Base-by-base conservation (phyloP, 2,329 filamentous ascomycete genomes). In the Basipetospora chlamydospora region DNA sequence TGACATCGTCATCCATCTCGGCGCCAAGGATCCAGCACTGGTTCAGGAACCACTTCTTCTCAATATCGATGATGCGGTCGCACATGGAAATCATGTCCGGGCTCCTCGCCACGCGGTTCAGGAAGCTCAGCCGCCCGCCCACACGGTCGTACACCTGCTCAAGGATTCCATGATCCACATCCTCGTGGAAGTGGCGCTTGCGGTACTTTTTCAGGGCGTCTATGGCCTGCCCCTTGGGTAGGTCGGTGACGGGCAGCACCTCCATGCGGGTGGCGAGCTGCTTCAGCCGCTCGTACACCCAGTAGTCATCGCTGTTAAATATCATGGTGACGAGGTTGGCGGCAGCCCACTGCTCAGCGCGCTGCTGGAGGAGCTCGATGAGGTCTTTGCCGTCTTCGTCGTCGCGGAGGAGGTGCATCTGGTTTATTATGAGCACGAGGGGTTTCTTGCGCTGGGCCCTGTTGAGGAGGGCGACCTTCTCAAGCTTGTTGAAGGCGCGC, bases 231-330 rank as follows among this genome's bases (percentile, higher is more conserved):
- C 63, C 55, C 53, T 87, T 94, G 35, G 80, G 74, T 6, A 98
- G 64, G 55, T 98, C 90, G 4, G 73, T 69, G 28, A 98, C 77
- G 7, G 85, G 76, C 26, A 93, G 78, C 4, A 98, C 81, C 51
- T 95, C 87, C 84, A 98, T 93, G 31, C 90, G 76, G 2, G 87
- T 94, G 3, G 86, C 84, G 41, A 94, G 79, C 53, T 84, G 79
- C 64, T 95, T 95, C 36, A 98, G 63, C 11, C 87, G 73, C 56
- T 98, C 90, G 49, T 95, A 96, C 1, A 98, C 82, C 90, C 90
- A 98, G 59, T 94, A 98, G 53, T 96, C 90, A 56, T 98, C 90
- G 37, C 78, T 87, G 58, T 95, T 96, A 61, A 98, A 86, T 23
- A 98, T 77, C 66, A 85, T 73, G 1, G 90, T 96, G 21, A 92